Conservation (phyloP, 2,329 filamentous ascomycete species). For the Zymoseptoria brevis region DNA sequence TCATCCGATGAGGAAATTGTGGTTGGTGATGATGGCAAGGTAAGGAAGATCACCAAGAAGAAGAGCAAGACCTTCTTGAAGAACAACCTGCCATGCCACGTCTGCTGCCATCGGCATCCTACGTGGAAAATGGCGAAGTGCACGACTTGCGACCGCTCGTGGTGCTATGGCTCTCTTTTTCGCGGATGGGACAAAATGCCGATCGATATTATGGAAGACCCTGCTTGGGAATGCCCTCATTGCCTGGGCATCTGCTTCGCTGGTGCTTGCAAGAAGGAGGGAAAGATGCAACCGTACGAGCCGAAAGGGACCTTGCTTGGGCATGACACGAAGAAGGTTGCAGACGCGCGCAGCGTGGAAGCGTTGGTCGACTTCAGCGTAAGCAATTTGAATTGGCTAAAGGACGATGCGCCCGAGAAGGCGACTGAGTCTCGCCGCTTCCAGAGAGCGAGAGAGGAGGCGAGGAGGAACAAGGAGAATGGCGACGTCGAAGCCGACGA, state of each 20-base stretch:
- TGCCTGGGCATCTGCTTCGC: slow-evolving; percentile 85
- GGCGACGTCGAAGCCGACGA: slow-evolving; percentile 36
- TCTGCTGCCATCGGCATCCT: slow-evolving; percentile 72
- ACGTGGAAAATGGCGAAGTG: slow-evolving; percentile 81
- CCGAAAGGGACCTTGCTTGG: slow-evolving; percentile 83
- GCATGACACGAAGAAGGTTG: slow-evolving; percentile 82
- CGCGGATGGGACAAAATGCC: slow-evolving; percentile 88
- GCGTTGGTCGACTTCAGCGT: slow-evolving; percentile 82
- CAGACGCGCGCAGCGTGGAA: slow-evolving; percentile 85
- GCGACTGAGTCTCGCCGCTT: slow-evolving; percentile 31
- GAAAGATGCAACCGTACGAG: slow-evolving; percentile 67
- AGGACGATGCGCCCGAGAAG: slow-evolving; percentile 41
- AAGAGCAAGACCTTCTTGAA: slow-evolving; percentile 44
- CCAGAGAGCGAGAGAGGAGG: slow-evolving; percentile 44
- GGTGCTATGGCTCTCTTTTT: slow-evolving; percentile 91
- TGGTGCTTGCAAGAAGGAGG: slow-evolving; percentile 62
- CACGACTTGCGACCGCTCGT: slow-evolving; percentile 64
- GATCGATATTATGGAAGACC: slow-evolving; percentile 68
- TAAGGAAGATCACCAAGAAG: slow-evolving; percentile 58
- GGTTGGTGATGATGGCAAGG: slow-evolving; percentile 55
- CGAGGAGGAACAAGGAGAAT: slow-evolving; percentile 42
- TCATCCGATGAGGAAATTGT: slow-evolving; percentile 47
- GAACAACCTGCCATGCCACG: slow-evolving; percentile 60
- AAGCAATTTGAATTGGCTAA: slow-evolving; percentile 80
- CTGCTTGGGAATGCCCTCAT: slow-evolving; percentile 80